Evolutionary conservation across 2,329 filamentous ascomycete species (phyloP), one percentile per base, ranked within the genome.

Genomic region (Neofusicoccum sp.): DNA sequence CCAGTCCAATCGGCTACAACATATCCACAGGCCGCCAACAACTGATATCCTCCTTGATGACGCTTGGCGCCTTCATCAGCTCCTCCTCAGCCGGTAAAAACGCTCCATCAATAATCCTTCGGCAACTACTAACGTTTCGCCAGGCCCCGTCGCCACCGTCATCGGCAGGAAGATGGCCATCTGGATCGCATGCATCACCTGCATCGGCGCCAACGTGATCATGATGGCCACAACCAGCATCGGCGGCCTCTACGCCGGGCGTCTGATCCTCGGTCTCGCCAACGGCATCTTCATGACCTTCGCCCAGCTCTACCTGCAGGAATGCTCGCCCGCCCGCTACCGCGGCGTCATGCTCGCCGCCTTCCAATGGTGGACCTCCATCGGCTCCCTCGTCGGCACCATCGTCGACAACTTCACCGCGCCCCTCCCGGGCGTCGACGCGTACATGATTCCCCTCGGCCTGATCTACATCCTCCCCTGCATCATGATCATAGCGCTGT

Each of bases 221-320:
- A 86, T 86, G 84, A 86, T 86, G 82, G 76, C 79, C 1, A 85
- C 82, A 0, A 80, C 78, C 3, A 75, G 74, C 61, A 81, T 87
- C 34, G 80, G 78, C 4, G 83, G 79, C 0, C 77, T 87, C 3
- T 86, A 87, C 60, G 78, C 79, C 28, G 84, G 83, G 4, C 78
- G 84, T 9, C 74, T 86, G 4, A 70, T 87, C n/a, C 83, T 86
- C 61, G 85, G 84, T 3, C 65, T 86, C 22, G 82, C 83, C 6
- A 74, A 74, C 54, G 72, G 72, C 2, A 80, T 84, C 71, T 81
- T 84, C 70, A 84, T 85, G 83, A 85, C 83, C 3, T 85, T 82
- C 66, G 77, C 79, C 0, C 81, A 83, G 65, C 71, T 83, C 0
- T 83, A 81, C 68, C 78, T 84, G n/a, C 82, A 84, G 69, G 81